Evolutionary conservation across 805 yeast species (phyloP).

Genomic region (Candida cerambycidarum): DNA sequence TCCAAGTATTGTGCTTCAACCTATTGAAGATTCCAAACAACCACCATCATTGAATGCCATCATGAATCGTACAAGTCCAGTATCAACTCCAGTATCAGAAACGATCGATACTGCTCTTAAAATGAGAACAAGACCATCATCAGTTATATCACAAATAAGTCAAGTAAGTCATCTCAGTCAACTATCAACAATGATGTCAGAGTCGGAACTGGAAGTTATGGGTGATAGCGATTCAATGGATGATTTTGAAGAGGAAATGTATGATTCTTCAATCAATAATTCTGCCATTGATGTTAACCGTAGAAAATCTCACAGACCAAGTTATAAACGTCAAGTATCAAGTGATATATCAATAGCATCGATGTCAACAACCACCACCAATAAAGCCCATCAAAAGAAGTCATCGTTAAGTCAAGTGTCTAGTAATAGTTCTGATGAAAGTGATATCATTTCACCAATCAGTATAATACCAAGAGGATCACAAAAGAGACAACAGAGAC

Average conservation of each 20-base stretch:
- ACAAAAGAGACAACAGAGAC: slow-evolving; percentile 3
- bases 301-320: slow-evolving; percentile 26
- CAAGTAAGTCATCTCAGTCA: slow-evolving; percentile 43
- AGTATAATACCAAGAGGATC: background rate
- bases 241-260: slow-evolving; percentile 35
- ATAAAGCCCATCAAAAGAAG: slow-evolving; percentile 21
- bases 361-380: slow-evolving; percentile 25
- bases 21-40: background rate
- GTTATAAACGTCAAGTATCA: slow-evolving; percentile 30
- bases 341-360: slow-evolving; percentile 39
- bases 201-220: slow-evolving; percentile 39
- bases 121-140: slow-evolving; percentile 35
- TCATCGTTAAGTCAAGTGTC: slow-evolving; percentile 34
- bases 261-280: slow-evolving; percentile 38
- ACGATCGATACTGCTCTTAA: slow-evolving; percentile 2
- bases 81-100: background rate
- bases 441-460: slow-evolving; percentile 11
- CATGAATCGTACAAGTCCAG: background rate
- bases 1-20: slow-evolving; percentile 2
- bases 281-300: slow-evolving; percentile 18
- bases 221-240: slow-evolving; percentile 37
- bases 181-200: slow-evolving; percentile 42
- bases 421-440: slow-evolving; percentile 39
- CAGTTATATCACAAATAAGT: slow-evolving; percentile 40
- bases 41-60: background rate